Evolutionary conservation across 805 yeast species (phyloP).

Genomic region (Starmerella powellii): DNA sequence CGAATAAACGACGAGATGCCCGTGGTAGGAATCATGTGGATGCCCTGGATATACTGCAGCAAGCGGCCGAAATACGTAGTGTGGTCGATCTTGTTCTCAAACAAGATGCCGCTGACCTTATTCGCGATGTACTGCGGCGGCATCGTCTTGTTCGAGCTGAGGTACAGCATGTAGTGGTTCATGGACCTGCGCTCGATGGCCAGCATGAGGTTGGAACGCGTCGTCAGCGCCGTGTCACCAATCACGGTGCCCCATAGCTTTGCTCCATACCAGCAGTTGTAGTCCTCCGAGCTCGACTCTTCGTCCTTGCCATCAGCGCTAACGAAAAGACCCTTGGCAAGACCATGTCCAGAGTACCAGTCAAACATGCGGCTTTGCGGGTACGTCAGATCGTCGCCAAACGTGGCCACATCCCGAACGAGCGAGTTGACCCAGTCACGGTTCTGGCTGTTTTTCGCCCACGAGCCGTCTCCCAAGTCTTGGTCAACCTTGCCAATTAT

Average conservation of each 20-base stretch:
- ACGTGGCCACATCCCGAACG: slow-evolving; percentile 54
- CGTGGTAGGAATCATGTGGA: slow-evolving; percentile 64
- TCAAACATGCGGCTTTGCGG: slow-evolving; percentile 58
- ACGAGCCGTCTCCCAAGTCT: slow-evolving; percentile 34
- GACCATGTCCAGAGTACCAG: slow-evolving; percentile 62
- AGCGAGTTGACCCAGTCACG: slow-evolving; percentile 49
- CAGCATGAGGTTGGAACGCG: slow-evolving; percentile 47
- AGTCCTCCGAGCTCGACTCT: slow-evolving; percentile 62
- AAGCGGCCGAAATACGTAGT: slow-evolving; percentile 58
- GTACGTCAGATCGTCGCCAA: slow-evolving; percentile 40
- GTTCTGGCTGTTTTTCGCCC: slow-evolving; percentile 34
- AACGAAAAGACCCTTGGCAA: slow-evolving; percentile 58
- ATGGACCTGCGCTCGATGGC: slow-evolving; percentile 44
- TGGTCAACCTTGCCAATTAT: slow-evolving; percentile 55
- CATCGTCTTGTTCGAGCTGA: slow-evolving; percentile 37
- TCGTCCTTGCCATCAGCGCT: slow-evolving; percentile 60
- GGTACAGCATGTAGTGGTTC: slow-evolving; percentile 43
- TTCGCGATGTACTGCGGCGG: slow-evolving; percentile 44
- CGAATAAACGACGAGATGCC: slow-evolving; percentile 50
- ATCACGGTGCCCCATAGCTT: slow-evolving; percentile 55
- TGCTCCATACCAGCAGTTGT: slow-evolving; percentile 55
- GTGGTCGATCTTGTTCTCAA: slow-evolving; percentile 62
- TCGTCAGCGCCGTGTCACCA: slow-evolving; percentile 41
- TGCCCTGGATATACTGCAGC: slow-evolving; percentile 59
- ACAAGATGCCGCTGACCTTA: slow-evolving; percentile 55